These are phyloP conservation scores for Pachysandra terminalis DNA, from an alignment of 164 flowering plant species.

Conservation along the genomic window DNA sequence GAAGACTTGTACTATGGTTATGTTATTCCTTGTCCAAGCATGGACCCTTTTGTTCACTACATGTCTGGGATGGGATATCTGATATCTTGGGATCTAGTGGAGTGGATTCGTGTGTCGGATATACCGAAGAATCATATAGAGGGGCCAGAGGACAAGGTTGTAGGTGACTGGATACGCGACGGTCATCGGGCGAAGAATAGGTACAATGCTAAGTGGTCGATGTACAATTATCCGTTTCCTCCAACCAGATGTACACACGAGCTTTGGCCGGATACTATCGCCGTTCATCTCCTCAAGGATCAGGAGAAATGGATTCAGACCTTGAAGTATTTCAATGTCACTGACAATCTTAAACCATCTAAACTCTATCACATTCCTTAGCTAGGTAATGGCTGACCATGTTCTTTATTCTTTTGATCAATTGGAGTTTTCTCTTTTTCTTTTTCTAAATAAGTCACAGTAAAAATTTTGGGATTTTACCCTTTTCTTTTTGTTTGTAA, in stretches of 20 bases:
- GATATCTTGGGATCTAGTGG: constrained; percentile 83
- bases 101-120: constrained; percentile 58
- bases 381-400: neutral
- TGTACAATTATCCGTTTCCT: constrained; percentile 68
- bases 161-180: constrained; percentile 62
- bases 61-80: constrained; percentile 93
- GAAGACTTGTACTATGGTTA: constrained; percentile 80
- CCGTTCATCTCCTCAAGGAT: constrained; percentile 64
- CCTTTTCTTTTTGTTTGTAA: too few species aligned
- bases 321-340: constrained; percentile 60
- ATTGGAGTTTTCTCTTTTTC: constrained; percentile 28
- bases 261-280: constrained; percentile 73
- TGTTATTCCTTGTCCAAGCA: constrained; percentile 78
- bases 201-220: constrained; percentile 72
- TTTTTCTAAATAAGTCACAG: neutral
- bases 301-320: constrained; percentile 69
- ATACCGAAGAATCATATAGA: constrained; percentile 47
- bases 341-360: constrained; percentile 58
- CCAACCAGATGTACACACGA: constrained; percentile 64
- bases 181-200: constrained; percentile 63
- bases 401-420: constrained; percentile 13
- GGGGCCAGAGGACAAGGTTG: constrained; percentile 76
- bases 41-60: constrained; percentile 74
- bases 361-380: constrained; percentile 64
- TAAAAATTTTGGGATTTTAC: too few species aligned